Base-by-base conservation (phyloP, 495 filamentous ascomycete genomes). In the Hypomontagnella submonticulosa region DNA sequence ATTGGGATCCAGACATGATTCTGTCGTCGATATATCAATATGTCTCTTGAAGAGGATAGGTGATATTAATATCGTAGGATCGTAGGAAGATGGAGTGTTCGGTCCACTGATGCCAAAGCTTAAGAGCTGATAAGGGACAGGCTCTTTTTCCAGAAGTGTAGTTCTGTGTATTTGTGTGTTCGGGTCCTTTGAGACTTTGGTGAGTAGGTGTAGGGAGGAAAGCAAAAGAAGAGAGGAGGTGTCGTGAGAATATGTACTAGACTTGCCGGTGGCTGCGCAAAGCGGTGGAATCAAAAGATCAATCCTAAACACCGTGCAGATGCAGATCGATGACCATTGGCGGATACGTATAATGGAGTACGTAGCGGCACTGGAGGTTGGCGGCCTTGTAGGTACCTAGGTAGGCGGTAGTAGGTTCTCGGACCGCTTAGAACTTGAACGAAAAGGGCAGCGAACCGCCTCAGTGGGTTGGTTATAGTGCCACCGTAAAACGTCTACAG, bases 1-100 rank as follows among this genome's bases (percentile, higher is more conserved):
- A 73, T 46, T 53, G 71, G 13, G 70, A 65, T 44, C 34, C 71
- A 20, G 69, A 65, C 71, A 73, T 73, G 34, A 36, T 71, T 50
- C 18, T 47, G 46, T 50, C 1, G 23, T 51, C 20, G 33, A 20
- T 42, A 11, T 32, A 37, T 54, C 20, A n/a, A n/a, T 42, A 2
- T 27, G 6, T 27, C 23, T 27, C 16, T 58, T 13, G 15, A 13
- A 9, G 36, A 15, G 23, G 32, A 33, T 19, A 32, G 27, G 51
- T 43, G 44, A 19, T n/a, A 4, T 27, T 37, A 27, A n/a, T n/a
- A n/a, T n/a, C n/a, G 51, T 20, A 12, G 19, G 8, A 46, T 37
- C 50, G 13, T 32, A 10, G 40, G 16, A 47, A 44, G 0, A 46
- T 34, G 13, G 30, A 33, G 18, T 38, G 4, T 42, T 44, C 13